Percentiles rank a stretch among this genome's conserved stretches.
Evolutionary conservation across 208 protist species (phyloP).

Genomic region (Entamoeba histolytica): DNA sequence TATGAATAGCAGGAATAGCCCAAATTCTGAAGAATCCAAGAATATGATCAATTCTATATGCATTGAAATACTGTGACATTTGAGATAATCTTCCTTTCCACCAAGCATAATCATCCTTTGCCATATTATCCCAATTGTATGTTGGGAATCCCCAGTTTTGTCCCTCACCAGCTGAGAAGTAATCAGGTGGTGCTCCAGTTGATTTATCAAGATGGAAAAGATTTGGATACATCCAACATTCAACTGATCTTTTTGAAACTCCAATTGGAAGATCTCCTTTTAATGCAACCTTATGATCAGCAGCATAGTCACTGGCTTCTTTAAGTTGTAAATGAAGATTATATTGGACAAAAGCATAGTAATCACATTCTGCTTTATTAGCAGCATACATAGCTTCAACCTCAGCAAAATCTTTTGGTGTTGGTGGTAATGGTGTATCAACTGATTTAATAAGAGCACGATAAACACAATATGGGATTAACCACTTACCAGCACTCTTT

Average conservation of each 20-base stretch:
- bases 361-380: not conserved
- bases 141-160: conserved; percentile 58
- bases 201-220: conserved; percentile 36
- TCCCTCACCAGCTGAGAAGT: conserved; percentile 34
- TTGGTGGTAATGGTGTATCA: not conserved
- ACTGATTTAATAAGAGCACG: not conserved
- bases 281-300: conserved; percentile 30
- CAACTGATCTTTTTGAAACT: conserved; percentile 31
- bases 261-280: conserved; percentile 56
- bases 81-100: conserved; percentile 18
- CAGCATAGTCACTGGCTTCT: conserved; percentile 24
- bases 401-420: not conserved
- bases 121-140: conserved; percentile 52
- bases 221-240: conserved; percentile 33
- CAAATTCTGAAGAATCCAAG: conserved; percentile 56
- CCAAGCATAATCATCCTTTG: conserved; percentile 36
- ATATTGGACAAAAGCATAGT: conserved; percentile 35
- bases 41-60: conserved; percentile 51
- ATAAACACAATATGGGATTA: not conserved
- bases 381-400: not conserved
- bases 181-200: conserved; percentile 45
- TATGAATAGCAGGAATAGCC: conserved; percentile 38
- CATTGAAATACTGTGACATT: conserved; percentile 41
- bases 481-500: not conserved
- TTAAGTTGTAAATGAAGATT: conserved; percentile 36